phyloP scores from a whole-genome alignment of 2,329 filamentous ascomycete genomes.

The Stemphylium lycopersici region DNA sequence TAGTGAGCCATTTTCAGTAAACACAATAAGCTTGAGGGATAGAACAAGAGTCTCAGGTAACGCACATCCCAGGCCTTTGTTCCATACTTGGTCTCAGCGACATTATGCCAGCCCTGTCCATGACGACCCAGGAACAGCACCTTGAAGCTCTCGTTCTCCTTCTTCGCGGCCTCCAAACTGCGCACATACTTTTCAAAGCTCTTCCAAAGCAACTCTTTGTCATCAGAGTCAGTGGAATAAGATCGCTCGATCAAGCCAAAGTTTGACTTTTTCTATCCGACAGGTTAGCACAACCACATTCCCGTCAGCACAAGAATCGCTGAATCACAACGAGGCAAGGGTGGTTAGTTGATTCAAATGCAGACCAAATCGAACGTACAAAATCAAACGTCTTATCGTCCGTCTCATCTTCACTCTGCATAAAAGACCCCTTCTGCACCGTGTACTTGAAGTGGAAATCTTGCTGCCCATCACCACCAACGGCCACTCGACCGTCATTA shows the following conservation, averaged over 20 bases:
- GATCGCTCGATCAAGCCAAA: conserved; percentile 69
- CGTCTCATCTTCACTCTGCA: conserved; percentile 66
- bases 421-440: conserved; percentile 66
- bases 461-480: conserved; percentile 4
- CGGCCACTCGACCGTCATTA: not conserved
- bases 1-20: not conserved
- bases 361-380: conserved; percentile 47
- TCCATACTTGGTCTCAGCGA: conserved; percentile 71
- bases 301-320: not conserved
- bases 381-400: conserved; percentile 67
- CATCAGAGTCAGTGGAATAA: conserved; percentile 57
- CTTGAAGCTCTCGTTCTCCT: conserved; percentile 63
- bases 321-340: no score
- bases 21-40: no score
- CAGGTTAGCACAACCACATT: no score
- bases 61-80: conserved; percentile 71
- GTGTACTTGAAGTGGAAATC: conserved; percentile 61
- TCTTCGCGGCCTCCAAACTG: conserved; percentile 56
- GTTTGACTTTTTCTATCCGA: conserved; percentile 50
- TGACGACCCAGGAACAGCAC: conserved; percentile 72
- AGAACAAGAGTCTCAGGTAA: conserved; percentile 10
- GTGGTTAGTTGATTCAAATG: no score
- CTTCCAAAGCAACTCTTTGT: conserved; percentile 59
- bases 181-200: conserved; percentile 64
- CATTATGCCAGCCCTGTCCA: conserved; percentile 70